Base-by-base conservation (phyloP, 352 stramenopile genomes). In the Phytopythium litorale region DNA sequence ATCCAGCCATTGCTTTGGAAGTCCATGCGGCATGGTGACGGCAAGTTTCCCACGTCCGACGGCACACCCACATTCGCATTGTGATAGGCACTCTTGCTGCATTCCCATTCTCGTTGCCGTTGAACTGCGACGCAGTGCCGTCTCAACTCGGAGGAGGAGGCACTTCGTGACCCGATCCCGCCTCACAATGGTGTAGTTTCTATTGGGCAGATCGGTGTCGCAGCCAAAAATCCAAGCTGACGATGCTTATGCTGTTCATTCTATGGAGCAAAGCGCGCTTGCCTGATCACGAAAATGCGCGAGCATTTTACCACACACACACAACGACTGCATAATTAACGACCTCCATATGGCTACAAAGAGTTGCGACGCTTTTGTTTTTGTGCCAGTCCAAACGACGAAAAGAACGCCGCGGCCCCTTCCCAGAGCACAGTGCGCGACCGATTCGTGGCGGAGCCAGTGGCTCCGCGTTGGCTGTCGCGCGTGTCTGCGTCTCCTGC, bases 401-500 rank as follows among this genome's bases (percentile, higher is more conserved):
- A 25, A 48, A 23, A 48, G 19, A 21, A 48, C 12, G 42, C 7
- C 25, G 3, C 25, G 25, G 19, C 38, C 38, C 38, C n/a, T 45
- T 45, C n/a, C 15, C 38, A 45, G 38, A 45, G 38, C n/a, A 45
- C 38, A 18, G 38, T n/a, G 16, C 7, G n/a, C 38, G 16, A n/a
- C 38, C 15, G 15, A 45, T 18, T 45, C 15, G 38, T 45, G 38
- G 38, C 38, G n/a, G n/a, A n/a, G n/a, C 25, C 25, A 28, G 25
- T 28, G 25, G 25, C 25, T 21, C 42, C 19, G 46, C 46, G 35
- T 52, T 37, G 48, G 48, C 13, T 37, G 8, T 23, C 25, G 48
- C 23, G 48, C 48, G 48, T 54, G 48, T 54, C 48, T 54, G 48
- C 48, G 48, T 37, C 25, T n/a, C 48, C 48, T 21, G 48, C 48